Evolutionary conservation across 2,329 filamentous ascomycete genomes (phyloP), one percentile per base, ranked within the genome.

Genomic region (Aspergillus nomiae): DNA sequence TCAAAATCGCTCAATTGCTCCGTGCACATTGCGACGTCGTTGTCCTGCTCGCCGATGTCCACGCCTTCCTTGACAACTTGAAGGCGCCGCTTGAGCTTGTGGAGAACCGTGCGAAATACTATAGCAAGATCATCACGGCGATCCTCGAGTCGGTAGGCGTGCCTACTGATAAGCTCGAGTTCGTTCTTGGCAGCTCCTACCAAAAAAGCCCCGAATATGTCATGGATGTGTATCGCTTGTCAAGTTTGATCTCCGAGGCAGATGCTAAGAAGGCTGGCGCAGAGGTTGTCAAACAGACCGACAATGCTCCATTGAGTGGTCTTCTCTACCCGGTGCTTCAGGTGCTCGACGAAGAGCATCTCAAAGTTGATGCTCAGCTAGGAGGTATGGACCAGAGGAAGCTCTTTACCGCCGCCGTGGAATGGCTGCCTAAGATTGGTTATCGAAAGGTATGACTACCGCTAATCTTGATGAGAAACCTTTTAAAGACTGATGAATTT

Each of bases 261-360:
- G 89, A 95, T 73, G 92, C 93, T 19, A 92, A 93, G 79, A 95
- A 92, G 79, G 94, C 94, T 0, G 94, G 94, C 45, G 91, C 92
- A 1, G 95, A 98, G 79, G 88, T 98, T 9, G 94, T 99, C 68
- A 98, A 98, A 84, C 93, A 98, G 82, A 88, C 90, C 4, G 86
- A 87, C 61, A 93, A 94, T 72, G 87, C 90, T 11, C 86, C 90
- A 3, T 76, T 96, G 60, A 88, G 86, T 61, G 92, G 91, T 1
- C 83, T 94, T 14, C 85, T 94, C 65, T 96, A 96, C 82, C 92
- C 92, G 1, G 84, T 96, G 55, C 89, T 99, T 80, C 95, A 98
- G 80, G 91, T 91, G 0, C 82, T 98, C 54, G 94, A 98, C 73
- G 94, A 98, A 81, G 86, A 95, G 81, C 89, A 97, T 82, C 83